Percentiles rank a stretch among this genome's conserved stretches.
These are phyloP conservation scores for Aphanomyces invadans DNA, from an alignment of 352 stramenopile genomes.

Conservation along the genomic window DNA sequence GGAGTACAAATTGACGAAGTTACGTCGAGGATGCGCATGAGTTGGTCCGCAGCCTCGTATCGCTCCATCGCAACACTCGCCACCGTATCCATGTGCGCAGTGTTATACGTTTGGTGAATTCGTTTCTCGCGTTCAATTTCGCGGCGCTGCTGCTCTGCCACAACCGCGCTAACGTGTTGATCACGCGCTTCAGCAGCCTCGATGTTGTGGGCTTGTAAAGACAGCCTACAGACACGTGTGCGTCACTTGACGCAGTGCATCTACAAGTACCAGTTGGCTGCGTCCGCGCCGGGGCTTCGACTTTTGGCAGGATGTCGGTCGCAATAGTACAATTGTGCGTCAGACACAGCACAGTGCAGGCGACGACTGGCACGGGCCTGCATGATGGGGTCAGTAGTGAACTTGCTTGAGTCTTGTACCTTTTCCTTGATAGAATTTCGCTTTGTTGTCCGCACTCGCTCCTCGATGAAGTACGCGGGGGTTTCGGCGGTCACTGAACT, in stretches of 20 bases:
- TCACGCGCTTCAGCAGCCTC: neutral
- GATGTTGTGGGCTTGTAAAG: neutral
- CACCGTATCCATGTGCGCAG: neutral
- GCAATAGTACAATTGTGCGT: slow-evolving; percentile 3
- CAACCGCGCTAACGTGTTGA: neutral
- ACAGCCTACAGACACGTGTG: neutral
- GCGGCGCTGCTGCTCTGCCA: neutral
- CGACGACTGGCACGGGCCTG: neutral
- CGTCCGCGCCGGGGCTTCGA: neutral
- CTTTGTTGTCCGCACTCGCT: neutral
- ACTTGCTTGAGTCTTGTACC: neutral
- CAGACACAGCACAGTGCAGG: neutral
- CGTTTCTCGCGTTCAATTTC: neutral
- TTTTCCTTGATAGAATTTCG: neutral
- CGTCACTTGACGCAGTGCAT: neutral
- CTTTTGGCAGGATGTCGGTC: neutral
- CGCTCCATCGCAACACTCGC: neutral
- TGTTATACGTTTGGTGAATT: neutral
- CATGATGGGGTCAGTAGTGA: neutral
- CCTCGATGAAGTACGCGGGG: neutral
- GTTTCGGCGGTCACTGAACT: neutral
- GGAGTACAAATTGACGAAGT: too few relatives aligned
- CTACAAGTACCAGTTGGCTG: neutral
- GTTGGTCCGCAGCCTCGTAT: slow-evolving; percentile 3
- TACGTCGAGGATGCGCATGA: slow-evolving; percentile 3